Conservation (phyloP, 345 rosid species). For the Acer saccharum region DNA sequence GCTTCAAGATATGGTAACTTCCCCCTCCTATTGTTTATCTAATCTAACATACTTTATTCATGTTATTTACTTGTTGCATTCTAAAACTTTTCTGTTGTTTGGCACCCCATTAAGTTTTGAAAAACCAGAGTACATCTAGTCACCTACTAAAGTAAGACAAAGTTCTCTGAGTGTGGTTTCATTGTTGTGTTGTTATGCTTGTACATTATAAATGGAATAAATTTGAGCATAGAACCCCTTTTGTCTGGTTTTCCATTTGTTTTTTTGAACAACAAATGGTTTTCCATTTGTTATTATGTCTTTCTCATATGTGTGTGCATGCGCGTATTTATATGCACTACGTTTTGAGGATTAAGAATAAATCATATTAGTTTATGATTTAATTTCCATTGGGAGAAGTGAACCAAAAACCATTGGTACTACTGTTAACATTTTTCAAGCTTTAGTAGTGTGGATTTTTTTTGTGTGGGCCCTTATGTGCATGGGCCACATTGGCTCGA, state of each 20-base stretch:
- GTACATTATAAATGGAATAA: background rate
- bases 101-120: background rate
- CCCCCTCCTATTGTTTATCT: background rate
- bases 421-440: background rate
- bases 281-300: background rate
- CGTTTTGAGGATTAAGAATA: background rate
- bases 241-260: background rate
- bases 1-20: constrained; percentile 90
- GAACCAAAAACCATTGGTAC: background rate
- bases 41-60: background rate
- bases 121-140: background rate
- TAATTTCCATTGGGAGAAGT: background rate
- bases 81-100: background rate
- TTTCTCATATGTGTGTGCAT: background rate
- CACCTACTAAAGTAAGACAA: background rate
- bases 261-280: too few species aligned
- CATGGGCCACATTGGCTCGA: background rate
- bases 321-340: background rate
- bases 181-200: background rate
- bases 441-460: background rate
- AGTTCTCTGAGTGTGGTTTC: background rate
- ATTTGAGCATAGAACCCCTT: background rate
- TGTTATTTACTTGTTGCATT: background rate
- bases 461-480: background rate
- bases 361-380: background rate